Evolutionary conservation across 2,329 filamentous ascomycete genomes (phyloP).

Genomic region (Colletotrichum godetiae): DNA sequence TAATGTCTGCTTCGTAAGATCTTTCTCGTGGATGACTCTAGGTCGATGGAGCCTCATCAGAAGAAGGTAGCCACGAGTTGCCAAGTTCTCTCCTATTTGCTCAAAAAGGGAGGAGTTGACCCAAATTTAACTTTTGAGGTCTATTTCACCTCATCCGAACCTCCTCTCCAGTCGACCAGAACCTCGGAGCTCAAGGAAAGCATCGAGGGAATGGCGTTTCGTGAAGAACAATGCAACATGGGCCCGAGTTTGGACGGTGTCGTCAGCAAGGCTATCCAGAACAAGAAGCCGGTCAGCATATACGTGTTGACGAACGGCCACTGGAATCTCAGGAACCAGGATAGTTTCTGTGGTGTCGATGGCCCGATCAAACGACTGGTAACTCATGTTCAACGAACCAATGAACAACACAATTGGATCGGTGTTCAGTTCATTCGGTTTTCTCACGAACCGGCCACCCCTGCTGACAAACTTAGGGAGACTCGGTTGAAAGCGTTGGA

Average conservation of each 20-base stretch:
- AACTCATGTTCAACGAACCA: background rate
- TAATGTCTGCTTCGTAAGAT: background rate
- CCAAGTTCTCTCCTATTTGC: background rate
- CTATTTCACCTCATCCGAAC: background rate
- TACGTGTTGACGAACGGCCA: constrained; percentile 10
- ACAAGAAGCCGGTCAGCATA: background rate
- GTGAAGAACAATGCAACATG: background rate
- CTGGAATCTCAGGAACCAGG: background rate
- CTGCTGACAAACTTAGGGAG: background rate
- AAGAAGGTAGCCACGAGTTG: background rate
- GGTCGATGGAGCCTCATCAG: background rate
- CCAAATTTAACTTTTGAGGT: background rate
- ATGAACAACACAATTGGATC: background rate
- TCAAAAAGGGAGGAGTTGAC: background rate
- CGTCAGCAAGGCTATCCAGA: background rate
- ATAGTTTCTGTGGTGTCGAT: background rate
- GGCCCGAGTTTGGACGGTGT: background rate
- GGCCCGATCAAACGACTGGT: background rate
- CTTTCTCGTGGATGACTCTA: constrained; percentile 6
- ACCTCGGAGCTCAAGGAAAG: background rate
- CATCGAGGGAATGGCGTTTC: background rate
- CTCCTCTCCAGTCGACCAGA: background rate
- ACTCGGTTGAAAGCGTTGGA: background rate
- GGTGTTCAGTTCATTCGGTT: constrained; percentile 10
- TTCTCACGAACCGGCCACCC: background rate